A percentile compares a stretch with the other conserved stretches of the same genome.
Evolutionary conservation across 2,329 filamentous ascomycete species (phyloP).

Genomic region (Trichothecium sympodiale): DNA sequence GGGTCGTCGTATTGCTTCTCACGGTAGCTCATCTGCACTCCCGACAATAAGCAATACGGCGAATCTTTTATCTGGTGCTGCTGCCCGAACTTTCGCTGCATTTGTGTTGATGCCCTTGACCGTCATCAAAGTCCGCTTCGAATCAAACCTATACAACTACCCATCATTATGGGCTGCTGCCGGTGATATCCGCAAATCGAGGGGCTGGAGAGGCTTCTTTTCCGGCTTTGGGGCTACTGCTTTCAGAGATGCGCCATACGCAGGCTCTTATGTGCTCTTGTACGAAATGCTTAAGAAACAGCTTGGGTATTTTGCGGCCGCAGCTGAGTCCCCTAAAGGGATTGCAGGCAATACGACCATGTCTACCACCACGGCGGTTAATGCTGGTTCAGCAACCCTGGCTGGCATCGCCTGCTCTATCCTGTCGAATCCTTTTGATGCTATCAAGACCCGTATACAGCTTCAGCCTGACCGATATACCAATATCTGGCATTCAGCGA

Average conservation of each 20-base stretch:
- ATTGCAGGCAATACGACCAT: constrained; percentile 10
- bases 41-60: constrained; percentile 74
- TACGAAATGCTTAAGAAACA: constrained; percentile 75
- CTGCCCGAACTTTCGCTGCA: constrained; percentile 75
- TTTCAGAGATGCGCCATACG: constrained; percentile 89
- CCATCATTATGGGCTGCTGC: constrained; percentile 62
- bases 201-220: constrained; percentile 80
- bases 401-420: constrained; percentile 76
- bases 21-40: constrained; percentile 53
- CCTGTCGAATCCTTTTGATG: constrained; percentile 93
- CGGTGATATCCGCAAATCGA: constrained; percentile 58
- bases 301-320: constrained; percentile 24
- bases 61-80: constrained; percentile 76
- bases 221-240: constrained; percentile 90
- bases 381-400: constrained; percentile 72
- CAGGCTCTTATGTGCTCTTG: constrained; percentile 85
- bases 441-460: constrained; percentile 90
- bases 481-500: constrained; percentile 70
- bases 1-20: constrained; percentile 9
- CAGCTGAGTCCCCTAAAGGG: constrained; percentile 4
- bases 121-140: constrained; percentile 92
- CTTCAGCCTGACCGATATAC: constrained; percentile 72
- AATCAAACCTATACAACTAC: constrained; percentile 79
- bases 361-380: constrained; percentile 42
- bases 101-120: constrained; percentile 93